These are phyloP conservation scores for Lanmaoa rubissima DNA, from an alignment of 768 basidiomycete species.

Conservation along the genomic window DNA sequence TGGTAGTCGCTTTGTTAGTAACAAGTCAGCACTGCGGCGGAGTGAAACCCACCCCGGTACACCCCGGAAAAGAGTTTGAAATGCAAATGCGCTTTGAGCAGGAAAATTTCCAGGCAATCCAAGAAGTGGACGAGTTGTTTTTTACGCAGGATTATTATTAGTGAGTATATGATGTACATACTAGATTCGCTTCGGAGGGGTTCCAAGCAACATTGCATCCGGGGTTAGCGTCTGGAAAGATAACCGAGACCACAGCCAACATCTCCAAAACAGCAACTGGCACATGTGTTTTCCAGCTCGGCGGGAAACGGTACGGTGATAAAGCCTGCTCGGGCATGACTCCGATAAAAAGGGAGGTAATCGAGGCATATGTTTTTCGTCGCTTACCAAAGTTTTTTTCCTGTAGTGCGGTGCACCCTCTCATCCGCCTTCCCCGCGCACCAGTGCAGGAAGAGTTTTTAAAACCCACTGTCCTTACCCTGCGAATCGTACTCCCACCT, in stretches of 20 bases:
- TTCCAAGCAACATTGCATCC: not conserved
- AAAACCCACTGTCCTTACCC: slow-evolving; percentile 2
- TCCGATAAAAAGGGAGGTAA: slow-evolving; percentile 3
- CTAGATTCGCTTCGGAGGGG: not conserved
- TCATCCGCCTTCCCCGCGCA: slow-evolving; percentile 14
- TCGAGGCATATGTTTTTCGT: not conserved
- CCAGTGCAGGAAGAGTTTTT: slow-evolving; percentile 6
- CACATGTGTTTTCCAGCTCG: not conserved
- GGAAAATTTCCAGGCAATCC: too few species aligned
- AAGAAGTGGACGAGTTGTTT: too few species aligned
- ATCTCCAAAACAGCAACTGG: not conserved
- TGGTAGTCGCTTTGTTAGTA: slow-evolving; percentile 36
- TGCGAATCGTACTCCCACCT: slow-evolving; percentile 3
- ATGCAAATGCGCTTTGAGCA: not conserved
- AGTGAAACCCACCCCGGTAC: not conserved
- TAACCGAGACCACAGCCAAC: not conserved
- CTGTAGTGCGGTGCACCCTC: slow-evolving; percentile 1
- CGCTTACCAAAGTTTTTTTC: not conserved
- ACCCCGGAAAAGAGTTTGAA: not conserved
- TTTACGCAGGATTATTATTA: too few species aligned
- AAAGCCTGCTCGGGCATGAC: not conserved
- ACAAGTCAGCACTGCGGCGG: not conserved
- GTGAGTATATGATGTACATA: not conserved
- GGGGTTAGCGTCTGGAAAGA: not conserved
- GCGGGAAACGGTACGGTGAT: slow-evolving; percentile 2